Percentiles rank a stretch among this genome's conserved stretches.
phyloP scores from a whole-genome alignment of 306 rosid species.

The Vigna mungo region DNA sequence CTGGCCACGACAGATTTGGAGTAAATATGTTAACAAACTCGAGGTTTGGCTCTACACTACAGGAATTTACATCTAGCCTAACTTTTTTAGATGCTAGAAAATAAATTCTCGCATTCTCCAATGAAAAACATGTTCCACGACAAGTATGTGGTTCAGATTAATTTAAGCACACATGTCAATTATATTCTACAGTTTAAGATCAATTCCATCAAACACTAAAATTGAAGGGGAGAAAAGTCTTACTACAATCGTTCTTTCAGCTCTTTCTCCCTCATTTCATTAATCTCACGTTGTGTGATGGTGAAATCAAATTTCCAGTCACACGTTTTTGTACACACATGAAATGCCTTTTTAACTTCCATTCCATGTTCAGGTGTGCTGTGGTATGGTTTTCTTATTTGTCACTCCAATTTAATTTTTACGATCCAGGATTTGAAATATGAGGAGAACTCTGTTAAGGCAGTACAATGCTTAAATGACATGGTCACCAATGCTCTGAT shows the following conservation, averaged over 20 bases:
- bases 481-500: conserved; percentile 87
- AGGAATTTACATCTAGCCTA: conserved; percentile 27
- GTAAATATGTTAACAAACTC: conserved; percentile 87
- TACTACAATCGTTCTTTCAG: conserved; percentile 10
- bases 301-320: conserved; percentile 28
- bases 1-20: conserved; percentile 98
- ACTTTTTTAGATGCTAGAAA: background rate
- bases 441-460: conserved; percentile 78
- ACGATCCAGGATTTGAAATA: conserved; percentile 78
- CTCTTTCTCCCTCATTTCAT: conserved; percentile 19
- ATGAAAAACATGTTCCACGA: background rate
- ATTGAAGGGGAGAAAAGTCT: background rate
- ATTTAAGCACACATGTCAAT: background rate
- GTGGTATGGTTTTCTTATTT: conserved; percentile 30
- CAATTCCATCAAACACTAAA: background rate
- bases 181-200: background rate
- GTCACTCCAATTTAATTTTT: conserved; percentile 29
- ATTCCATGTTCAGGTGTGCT: conserved; percentile 2
- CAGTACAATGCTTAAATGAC: conserved; percentile 95
- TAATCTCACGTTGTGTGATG: conserved; percentile 29
- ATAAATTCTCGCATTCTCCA: background rate
- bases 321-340: conserved; percentile 7
- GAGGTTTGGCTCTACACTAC: conserved; percentile 68
- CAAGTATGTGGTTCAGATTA: background rate
- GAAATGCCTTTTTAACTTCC: conserved; percentile 15